Base-by-base conservation (phyloP, 441 rosid species). In the Eutrema salsugineum region DNA sequence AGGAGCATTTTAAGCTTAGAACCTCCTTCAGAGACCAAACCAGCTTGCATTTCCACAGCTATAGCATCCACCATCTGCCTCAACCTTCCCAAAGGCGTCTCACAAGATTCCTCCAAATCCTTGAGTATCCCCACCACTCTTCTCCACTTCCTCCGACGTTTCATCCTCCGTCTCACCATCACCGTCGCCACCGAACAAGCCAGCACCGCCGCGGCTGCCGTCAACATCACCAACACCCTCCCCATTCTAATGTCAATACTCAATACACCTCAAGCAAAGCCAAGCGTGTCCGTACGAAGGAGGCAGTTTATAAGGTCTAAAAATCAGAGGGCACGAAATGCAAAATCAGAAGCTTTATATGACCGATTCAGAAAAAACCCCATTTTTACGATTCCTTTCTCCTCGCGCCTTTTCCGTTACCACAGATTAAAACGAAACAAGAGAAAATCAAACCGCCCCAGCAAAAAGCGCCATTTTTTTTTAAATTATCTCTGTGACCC, bases 21-120 rank as follows among this genome's bases (percentile, higher is more conserved):
- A 1, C 97, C 98, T 54, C 97, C 98, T 79, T 94, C 99, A 17
- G 99, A 94, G 38, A 94, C 97, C 84, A 94, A 88, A 5, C 99
- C 99, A 71, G 98, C 97, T 76, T 94, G 97, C 98, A 94, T 94
- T 87, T 94, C 99, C 20, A 92, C 94, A 42, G 93, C 91, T 83
- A 94, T 83, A 20, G 96, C 98, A 75, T 92, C 98, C 12, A 87
- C 91, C 42, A 92, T 93, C 60, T 90, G 97, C 78, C 80, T 92
- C 66, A 94, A 69, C 79, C 89, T 87, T 57, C 84, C 93, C 15
- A 90, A 86, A 0, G 86, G 70, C 1, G 99, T 90, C 63, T 88
- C 94, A 70, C 92, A 94, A 0, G 80, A 80, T 38, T 90, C 97
- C 68, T 94, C 99, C 64, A 94, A 71, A 77, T 89, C 96, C 77